Conservation (phyloP, 148 eudicot species). For the Heliamphora exappendiculata region DNA sequence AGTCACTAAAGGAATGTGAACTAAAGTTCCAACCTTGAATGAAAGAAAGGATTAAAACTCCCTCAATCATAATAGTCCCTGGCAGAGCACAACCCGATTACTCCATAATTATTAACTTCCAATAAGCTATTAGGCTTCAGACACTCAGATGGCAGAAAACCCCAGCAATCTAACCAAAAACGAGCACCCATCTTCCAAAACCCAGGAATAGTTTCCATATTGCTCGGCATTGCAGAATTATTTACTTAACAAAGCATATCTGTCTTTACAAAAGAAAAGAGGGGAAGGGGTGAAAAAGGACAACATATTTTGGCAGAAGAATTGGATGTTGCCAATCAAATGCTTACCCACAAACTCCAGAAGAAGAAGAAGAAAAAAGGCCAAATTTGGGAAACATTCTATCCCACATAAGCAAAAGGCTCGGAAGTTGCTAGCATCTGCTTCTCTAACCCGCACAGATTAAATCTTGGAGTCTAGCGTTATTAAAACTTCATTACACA, state of each 20-base stretch:
- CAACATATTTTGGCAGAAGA: neutral
- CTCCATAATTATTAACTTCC: neutral
- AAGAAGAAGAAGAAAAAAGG: neutral
- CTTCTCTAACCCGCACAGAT: too few species aligned
- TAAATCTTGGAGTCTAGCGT: neutral
- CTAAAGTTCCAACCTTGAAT: neutral
- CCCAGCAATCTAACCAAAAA: neutral
- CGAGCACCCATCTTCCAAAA: neutral
- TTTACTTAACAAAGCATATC: neutral
- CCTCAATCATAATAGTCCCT: neutral
- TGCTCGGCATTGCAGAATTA: neutral
- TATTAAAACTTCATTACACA: neutral
- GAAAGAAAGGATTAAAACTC: neutral
- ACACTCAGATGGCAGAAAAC: neutral
- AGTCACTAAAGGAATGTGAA: neutral
- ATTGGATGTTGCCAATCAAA: neutral
- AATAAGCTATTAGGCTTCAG: neutral
- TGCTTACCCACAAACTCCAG: neutral
- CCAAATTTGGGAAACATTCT: neutral
- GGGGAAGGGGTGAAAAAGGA: neutral
- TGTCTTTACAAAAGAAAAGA: neutral
- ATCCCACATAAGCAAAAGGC: neutral
- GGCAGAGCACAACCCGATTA: neutral
- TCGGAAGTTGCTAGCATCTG: neutral
- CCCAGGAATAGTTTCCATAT: neutral